Evolutionary conservation across 495 filamentous ascomycete species (phyloP).

Genomic region (Lasiosphaeriaceae sp.): DNA sequence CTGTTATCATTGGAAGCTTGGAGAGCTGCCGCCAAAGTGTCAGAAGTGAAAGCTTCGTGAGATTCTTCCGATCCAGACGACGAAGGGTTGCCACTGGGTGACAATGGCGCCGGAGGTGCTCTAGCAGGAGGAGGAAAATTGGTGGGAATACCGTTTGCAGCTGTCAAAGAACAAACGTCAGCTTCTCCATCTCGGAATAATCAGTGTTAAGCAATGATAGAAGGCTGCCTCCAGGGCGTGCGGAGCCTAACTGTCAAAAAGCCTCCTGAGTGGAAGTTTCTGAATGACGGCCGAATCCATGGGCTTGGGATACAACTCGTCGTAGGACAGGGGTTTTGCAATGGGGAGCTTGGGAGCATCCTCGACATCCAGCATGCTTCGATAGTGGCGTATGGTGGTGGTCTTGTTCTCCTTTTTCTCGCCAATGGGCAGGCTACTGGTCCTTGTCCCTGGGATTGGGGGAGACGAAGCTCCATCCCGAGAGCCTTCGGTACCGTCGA

Average conservation of each 20-base stretch:
- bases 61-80: conserved; percentile 37
- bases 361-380: conserved; percentile 49
- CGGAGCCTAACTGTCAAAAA: conserved; percentile 34
- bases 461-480: conserved; percentile 22
- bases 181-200: conserved; percentile 4
- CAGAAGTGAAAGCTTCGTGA: conserved; percentile 67
- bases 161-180: conserved; percentile 32
- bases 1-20: conserved; percentile 80
- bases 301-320: conserved; percentile 39
- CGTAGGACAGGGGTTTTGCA: conserved; percentile 42
- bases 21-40: conserved; percentile 69
- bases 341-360: conserved; percentile 42
- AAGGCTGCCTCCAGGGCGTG: conserved; percentile 7
- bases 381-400: conserved; percentile 34
- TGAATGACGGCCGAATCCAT: conserved; percentile 14
- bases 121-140: conserved; percentile 22
- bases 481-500: conserved; percentile 18
- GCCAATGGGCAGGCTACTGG: conserved; percentile 31
- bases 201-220: not conserved
- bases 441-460: conserved; percentile 23
- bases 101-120: conserved; percentile 29
- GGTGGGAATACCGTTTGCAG: conserved; percentile 45
- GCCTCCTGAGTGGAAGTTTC: conserved; percentile 7
- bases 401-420: conserved; percentile 29
- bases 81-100: conserved; percentile 53